phyloP scores from a whole-genome alignment of 768 basidiomycete genomes.

The Rubroboletus satanas region DNA sequence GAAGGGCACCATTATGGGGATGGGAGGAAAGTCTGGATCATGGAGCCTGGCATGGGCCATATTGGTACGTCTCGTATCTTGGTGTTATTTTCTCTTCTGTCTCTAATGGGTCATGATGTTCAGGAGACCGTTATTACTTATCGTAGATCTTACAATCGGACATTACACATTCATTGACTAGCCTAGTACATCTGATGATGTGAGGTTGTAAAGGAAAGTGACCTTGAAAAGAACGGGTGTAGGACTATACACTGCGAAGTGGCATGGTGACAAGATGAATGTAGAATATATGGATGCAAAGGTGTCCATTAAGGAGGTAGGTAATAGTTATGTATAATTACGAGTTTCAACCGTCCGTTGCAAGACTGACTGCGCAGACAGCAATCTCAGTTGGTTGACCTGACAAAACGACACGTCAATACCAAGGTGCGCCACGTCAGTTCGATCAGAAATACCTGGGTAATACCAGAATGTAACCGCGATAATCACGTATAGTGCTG shows the following conservation, averaged over 20 bases:
- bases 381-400: slow-evolving; percentile 24
- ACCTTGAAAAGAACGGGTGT: slow-evolving; percentile 11
- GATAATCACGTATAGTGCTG: slow-evolving; percentile 69
- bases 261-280: slow-evolving; percentile 3
- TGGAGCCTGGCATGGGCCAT: slow-evolving; percentile 87
- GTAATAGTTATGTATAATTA: neutral
- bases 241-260: slow-evolving; percentile 14
- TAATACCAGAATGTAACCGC: slow-evolving; percentile 68
- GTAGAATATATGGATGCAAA: neutral
- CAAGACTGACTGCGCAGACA: slow-evolving; percentile 9
- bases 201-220: slow-evolving; percentile 8
- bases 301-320: slow-evolving; percentile 2
- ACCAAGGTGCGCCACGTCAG: neutral
- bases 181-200: neutral
- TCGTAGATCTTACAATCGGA: slow-evolving; percentile 14
- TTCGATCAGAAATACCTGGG: slow-evolving; percentile 26
- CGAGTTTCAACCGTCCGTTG: neutral
- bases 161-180: slow-evolving; percentile 4
- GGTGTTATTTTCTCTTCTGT: neutral
- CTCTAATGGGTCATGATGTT: neutral
- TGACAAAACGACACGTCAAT: slow-evolving; percentile 8
- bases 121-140: slow-evolving; percentile 43
- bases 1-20: slow-evolving; percentile 39
- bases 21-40: slow-evolving; percentile 71
- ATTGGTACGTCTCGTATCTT: slow-evolving; percentile 51